Evolutionary conservation across 257 asterid species (phyloP), one percentile per base, ranked within the genome.

Genomic region (Fraxinus excelsior): DNA sequence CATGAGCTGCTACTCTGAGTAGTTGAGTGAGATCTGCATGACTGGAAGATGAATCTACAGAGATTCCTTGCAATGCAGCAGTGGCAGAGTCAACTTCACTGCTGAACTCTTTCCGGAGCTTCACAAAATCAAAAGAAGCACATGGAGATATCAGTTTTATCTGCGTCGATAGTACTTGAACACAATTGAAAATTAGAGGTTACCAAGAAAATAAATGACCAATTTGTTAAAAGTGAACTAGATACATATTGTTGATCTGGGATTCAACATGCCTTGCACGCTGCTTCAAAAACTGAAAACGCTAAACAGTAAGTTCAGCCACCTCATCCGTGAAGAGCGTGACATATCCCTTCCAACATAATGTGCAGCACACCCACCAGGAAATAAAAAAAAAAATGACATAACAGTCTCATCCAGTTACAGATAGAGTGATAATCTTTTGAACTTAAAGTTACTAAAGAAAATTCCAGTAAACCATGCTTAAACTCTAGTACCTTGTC

Each of bases 41-140:
- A 75, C 82, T 85, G 78, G 93, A 79, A 78, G 97, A 79, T 69
- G 91, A 38, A 76, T 95, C 99, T 67, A 83, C 88, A 1, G 90
- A 31, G 79, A 93, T 82, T 58, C 85, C 86, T 67, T 94, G 89
- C 31, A 92, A 58, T 78, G 97, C 94, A 71, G 94, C 81, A 65
- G 78, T 74, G 19, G 88, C 90, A 1, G 97, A 82, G 64, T 93
- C 98, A 76, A 88, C 84, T 2, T 95, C 98, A 82, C 91, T 86
- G 82, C 88, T 88, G 86, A 95, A 95, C 81, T 95, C 98, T 86
- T 93, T 93, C 10, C 87, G 91, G 44, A 95, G 89, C 98, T 95
- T 78, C 77, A 84, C 72, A 71, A 70, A 38, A 44, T 26, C n/a
- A 49, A 70, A 84, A 38, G 73, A 75, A 81, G 75, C 70, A 75